Conservation (phyloP, 768 basidiomycete genomes). For the Lactarius vividus region DNA sequence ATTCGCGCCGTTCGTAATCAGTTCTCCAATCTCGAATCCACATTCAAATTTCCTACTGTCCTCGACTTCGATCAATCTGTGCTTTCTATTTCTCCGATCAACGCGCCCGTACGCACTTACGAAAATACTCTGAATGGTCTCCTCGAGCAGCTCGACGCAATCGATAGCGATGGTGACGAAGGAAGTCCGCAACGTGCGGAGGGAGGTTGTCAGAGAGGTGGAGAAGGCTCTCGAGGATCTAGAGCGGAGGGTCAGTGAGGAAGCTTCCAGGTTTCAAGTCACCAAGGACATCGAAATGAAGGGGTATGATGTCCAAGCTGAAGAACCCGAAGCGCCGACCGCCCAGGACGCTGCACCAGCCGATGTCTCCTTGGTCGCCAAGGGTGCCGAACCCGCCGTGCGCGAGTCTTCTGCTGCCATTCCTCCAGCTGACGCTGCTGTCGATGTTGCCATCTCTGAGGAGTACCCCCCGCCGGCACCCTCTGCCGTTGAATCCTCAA, state of each 20-base stretch:
- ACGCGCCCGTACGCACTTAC: constrained; percentile 61
- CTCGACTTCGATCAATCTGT: constrained; percentile 26
- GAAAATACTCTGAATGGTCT: constrained; percentile 58
- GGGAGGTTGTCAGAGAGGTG: constrained; percentile 53
- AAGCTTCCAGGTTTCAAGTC: background rate
- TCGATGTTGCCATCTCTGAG: constrained; percentile 3
- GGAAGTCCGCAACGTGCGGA: constrained; percentile 50
- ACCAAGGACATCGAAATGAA: background rate
- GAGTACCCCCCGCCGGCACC: background rate
- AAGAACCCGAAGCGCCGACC: background rate
- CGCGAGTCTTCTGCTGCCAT: background rate
- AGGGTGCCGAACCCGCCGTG: background rate
- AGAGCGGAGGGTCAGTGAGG: constrained; percentile 35
- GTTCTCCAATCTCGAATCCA: constrained; percentile 10
- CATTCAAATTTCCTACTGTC: constrained; percentile 16
- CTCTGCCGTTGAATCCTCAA: background rate
- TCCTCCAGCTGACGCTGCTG: background rate
- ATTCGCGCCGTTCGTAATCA: constrained; percentile 17
- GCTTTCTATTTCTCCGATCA: constrained; percentile 59
- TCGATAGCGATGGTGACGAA: constrained; percentile 61
- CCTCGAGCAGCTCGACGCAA: constrained; percentile 60
- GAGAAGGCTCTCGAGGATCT: constrained; percentile 58
- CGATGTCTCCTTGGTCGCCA: no score
- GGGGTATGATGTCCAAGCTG: background rate
- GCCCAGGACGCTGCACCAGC: background rate